Evolutionary conservation across 1,139 yeast genomes (phyloP).

Genomic region (Protomyces macrosporus): DNA sequence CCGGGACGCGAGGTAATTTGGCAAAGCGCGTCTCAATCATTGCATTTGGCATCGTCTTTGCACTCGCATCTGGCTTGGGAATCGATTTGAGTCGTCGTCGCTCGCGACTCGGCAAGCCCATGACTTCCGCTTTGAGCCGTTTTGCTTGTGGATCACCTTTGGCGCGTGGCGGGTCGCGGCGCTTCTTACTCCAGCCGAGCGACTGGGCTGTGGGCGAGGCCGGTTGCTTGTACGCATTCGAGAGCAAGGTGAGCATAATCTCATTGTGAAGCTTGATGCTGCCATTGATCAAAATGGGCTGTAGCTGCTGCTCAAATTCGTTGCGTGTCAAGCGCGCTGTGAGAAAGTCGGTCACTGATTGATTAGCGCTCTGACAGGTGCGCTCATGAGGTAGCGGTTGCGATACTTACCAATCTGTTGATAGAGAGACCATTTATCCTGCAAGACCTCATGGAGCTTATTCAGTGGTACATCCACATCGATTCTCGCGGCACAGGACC

Average conservation of each 20-base stretch:
- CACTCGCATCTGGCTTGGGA: constrained; percentile 41
- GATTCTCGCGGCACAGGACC: constrained; percentile 10
- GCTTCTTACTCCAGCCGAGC: constrained; percentile 50
- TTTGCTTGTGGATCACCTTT: constrained; percentile 57
- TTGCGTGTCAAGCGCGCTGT: constrained; percentile 47
- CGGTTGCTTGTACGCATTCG: constrained; percentile 75
- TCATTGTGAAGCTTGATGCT: constrained; percentile 70
- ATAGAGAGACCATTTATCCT: constrained; percentile 14
- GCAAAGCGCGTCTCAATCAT: constrained; percentile 72
- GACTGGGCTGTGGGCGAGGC: constrained; percentile 49
- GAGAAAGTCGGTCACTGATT: constrained; percentile 15
- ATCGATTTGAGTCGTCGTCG: constrained; percentile 78
- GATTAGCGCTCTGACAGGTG: too few relatives aligned
- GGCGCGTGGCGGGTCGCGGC: constrained; percentile 34
- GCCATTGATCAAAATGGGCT: constrained; percentile 44
- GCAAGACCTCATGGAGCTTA: constrained; percentile 13
- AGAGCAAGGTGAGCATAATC: constrained; percentile 68
- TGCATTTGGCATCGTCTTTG: constrained; percentile 11
- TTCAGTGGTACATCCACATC: constrained; percentile 22
- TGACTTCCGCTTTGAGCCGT: constrained; percentile 73
- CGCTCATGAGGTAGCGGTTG: too few relatives aligned
- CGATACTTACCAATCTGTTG: constrained; percentile 8
- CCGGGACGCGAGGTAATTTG: constrained; percentile 81
- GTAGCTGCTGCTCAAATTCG: constrained; percentile 59
- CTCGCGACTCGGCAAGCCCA: constrained; percentile 81